A percentile compares a stretch with the other conserved stretches of the same genome.
Conservation (phyloP, 2,329 filamentous ascomycete species). For the Sporothrix phasma region DNA sequence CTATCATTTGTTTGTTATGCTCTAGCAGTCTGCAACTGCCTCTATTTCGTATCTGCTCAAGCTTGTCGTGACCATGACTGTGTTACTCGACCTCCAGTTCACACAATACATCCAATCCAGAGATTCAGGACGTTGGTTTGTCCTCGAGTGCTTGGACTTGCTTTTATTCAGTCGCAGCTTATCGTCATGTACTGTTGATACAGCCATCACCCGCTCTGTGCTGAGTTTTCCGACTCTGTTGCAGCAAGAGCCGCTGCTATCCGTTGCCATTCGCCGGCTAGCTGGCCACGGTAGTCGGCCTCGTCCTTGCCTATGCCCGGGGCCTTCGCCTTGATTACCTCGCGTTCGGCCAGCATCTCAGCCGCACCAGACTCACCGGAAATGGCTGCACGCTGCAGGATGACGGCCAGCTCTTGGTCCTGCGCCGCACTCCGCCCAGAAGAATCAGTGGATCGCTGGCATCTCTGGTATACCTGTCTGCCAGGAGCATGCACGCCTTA, state of each 20-base stretch:
- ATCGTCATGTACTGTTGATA: neutral
- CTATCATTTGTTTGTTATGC: no score
- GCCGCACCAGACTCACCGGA: conserved; percentile 22
- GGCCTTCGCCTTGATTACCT: neutral
- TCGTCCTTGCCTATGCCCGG: conserved; percentile 12
- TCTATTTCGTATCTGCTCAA: no score
- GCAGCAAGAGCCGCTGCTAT: conserved; percentile 13
- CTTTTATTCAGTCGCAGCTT: neutral
- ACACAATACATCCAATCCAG: no score
- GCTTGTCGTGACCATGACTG: no score
- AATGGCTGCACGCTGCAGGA: conserved; percentile 25
- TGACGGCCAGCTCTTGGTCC: conserved; percentile 11
- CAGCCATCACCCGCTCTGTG: neutral
- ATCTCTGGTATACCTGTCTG: conserved; percentile 20
- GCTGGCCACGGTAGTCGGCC: conserved; percentile 15
- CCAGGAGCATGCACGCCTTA: conserved; percentile 22
- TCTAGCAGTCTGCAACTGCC: no score
- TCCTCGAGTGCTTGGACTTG: neutral
- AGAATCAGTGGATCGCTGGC: neutral
- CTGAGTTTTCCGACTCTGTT: neutral
- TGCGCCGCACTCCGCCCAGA: conserved; percentile 22
- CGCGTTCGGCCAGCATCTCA: conserved; percentile 13
- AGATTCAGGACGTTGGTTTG: no score
- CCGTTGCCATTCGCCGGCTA: conserved; percentile 24
- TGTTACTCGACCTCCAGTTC: no score